Evolutionary conservation across 257 asterid species (phyloP).

Genomic region (Ocimum tenuiflorum): DNA sequence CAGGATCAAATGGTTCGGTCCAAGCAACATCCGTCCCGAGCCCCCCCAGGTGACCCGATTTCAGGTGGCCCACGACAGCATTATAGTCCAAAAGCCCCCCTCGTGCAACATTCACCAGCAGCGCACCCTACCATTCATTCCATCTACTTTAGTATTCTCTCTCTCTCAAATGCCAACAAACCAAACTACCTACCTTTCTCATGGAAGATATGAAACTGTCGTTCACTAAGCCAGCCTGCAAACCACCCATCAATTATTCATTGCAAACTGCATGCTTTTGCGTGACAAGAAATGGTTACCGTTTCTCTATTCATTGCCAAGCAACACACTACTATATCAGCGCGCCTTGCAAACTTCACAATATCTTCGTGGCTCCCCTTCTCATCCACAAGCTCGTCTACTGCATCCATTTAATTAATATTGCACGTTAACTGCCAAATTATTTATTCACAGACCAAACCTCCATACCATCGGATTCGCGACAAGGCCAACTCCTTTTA

Average conservation of each 20-base stretch:
- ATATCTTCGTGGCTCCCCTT: conserved; percentile 72
- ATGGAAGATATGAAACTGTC: conserved; percentile 65
- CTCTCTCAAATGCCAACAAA: too few species aligned
- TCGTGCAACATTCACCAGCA: conserved; percentile 71
- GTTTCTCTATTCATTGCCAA: conserved; percentile 69
- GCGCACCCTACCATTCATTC: conserved; percentile 62
- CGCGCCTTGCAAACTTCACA: conserved; percentile 58
- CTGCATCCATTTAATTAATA: neutral
- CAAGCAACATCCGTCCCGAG: conserved; percentile 94
- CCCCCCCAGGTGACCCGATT: conserved; percentile 89
- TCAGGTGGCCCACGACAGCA: conserved; percentile 56
- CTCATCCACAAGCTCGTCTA: conserved; percentile 61
- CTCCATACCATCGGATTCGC: conserved; percentile 36
- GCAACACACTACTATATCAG: conserved; percentile 88
- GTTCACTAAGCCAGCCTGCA: conserved; percentile 77
- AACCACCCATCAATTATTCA: conserved; percentile 6
- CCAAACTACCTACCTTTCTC: conserved; percentile 60
- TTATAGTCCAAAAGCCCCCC: conserved; percentile 82
- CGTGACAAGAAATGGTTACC: conserved; percentile 34
- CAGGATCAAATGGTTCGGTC: conserved; percentile 92
- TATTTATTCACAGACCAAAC: neutral
- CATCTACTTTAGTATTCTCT: too few species aligned
- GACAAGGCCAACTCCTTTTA: conserved; percentile 66
- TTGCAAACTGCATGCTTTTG: too few species aligned
- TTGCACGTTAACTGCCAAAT: conserved; percentile 3